These are phyloP conservation scores for Symbiodinium natans DNA, from an alignment of 73 alveolate species.

Conservation along the genomic window DNA sequence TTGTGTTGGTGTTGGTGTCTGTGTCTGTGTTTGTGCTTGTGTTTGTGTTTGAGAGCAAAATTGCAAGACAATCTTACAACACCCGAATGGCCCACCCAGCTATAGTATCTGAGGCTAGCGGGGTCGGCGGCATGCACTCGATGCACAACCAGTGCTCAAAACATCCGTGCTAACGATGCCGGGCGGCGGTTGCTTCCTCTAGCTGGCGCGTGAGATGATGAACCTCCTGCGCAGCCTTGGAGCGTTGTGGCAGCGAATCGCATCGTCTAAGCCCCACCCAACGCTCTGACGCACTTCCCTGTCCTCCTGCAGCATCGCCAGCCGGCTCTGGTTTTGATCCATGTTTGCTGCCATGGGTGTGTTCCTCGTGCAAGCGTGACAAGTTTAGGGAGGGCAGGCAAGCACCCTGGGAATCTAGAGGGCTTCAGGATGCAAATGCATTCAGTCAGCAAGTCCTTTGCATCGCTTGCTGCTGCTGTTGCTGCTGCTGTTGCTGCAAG, in stretches of 20 bases:
- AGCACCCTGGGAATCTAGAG: neutral
- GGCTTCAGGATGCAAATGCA: neutral
- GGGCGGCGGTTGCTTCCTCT: neutral
- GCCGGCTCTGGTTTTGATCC: neutral
- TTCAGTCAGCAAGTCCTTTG: neutral
- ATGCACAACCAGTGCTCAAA: too few species aligned
- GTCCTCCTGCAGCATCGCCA: constrained; percentile 21
- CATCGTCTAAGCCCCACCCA: neutral
- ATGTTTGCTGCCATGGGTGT: neutral
- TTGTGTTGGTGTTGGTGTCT: too few species aligned
- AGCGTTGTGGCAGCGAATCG: too few species aligned
- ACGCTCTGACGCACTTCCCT: neutral
- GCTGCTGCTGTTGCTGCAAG: neutral
- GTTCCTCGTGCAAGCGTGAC: neutral
- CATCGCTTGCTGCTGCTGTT: constrained; percentile 4
- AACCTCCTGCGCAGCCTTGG: neutral
- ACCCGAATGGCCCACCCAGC: too few species aligned
- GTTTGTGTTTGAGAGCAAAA: too few species aligned
- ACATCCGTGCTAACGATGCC: neutral
- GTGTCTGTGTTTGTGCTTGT: too few species aligned
- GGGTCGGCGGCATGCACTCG: too few species aligned
- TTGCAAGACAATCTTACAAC: too few species aligned
- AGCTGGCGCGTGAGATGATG: constrained; percentile 6
- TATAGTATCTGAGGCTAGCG: too few species aligned
- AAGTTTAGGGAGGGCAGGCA: too few species aligned